phyloP scores from a whole-genome alignment of 2,329 filamentous ascomycete genomes.

The Thielaviopsis populi region DNA sequence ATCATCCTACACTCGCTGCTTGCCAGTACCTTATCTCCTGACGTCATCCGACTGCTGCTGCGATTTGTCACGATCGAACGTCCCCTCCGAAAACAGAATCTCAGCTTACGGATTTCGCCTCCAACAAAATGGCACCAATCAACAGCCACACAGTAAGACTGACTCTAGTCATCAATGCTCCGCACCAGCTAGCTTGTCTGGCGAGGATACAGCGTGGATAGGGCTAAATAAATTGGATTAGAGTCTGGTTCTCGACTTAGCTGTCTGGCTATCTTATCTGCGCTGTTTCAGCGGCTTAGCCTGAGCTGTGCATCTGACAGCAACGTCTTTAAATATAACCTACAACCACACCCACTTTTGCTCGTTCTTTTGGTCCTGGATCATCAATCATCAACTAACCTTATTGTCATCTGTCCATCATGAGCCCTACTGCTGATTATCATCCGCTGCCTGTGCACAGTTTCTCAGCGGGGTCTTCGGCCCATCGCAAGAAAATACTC shows the following conservation, averaged over 20 bases:
- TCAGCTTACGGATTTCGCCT: neutral
- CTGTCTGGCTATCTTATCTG: neutral
- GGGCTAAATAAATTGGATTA: too few species aligned
- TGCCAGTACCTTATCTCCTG: neutral
- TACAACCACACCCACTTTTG: neutral
- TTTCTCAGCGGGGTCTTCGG: constrained; percentile 32
- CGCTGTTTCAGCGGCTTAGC: neutral
- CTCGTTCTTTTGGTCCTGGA: neutral
- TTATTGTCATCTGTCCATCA: constrained; percentile 4
- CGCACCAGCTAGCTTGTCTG: neutral
- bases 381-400: neutral
- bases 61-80: neutral
- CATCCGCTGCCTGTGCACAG: constrained; percentile 21
- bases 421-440: constrained; percentile 1
- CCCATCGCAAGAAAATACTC: constrained; percentile 33
- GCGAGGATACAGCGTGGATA: neutral
- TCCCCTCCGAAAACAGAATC: neutral
- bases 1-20: neutral
- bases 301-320: neutral
- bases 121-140: neutral
- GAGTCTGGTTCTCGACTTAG: neutral
- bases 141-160: neutral
- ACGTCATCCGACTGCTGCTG: too few species aligned
- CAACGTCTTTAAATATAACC: neutral
- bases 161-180: too few species aligned